Evolutionary conservation across 768 basidiomycete genomes (phyloP).

Genomic region (Leccinum pellstonianum): DNA sequence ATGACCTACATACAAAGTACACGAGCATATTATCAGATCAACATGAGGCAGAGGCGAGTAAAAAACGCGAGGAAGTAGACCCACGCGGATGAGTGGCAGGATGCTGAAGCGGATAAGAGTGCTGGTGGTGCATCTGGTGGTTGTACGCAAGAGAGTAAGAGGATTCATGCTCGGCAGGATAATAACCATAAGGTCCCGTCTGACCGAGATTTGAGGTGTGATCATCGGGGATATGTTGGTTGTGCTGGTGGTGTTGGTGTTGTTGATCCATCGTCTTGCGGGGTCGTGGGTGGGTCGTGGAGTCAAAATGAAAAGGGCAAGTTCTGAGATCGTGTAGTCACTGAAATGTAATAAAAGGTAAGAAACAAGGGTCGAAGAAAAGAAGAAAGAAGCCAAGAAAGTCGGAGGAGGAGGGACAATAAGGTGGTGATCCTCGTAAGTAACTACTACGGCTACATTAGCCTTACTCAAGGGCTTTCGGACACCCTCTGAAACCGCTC

Average conservation of each 20-base stretch:
- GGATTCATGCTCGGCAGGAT: slow-evolving; percentile 53
- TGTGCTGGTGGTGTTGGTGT: slow-evolving; percentile 39
- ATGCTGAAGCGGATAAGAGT: slow-evolving; percentile 58
- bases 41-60: slow-evolving; percentile 51
- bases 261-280: slow-evolving; percentile 44
- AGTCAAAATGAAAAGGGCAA: slow-evolving; percentile 37
- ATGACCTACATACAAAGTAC: slow-evolving; percentile 56
- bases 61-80: slow-evolving; percentile 49
- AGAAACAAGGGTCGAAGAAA: slow-evolving; percentile 36
- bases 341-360: slow-evolving; percentile 32
- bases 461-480: too few species aligned
- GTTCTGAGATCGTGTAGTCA: slow-evolving; percentile 30
- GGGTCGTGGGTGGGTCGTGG: slow-evolving; percentile 35
- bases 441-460: slow-evolving; percentile 15
- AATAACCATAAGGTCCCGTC: slow-evolving; percentile 48
- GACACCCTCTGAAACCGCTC: too few species aligned
- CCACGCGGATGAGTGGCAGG: slow-evolving; percentile 69
- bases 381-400: slow-evolving; percentile 34
- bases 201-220: slow-evolving; percentile 41
- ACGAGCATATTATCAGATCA: slow-evolving; percentile 62
- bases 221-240: slow-evolving; percentile 49
- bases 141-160: slow-evolving; percentile 53
- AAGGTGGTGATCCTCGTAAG: slow-evolving; percentile 27
- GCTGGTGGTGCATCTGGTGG: slow-evolving; percentile 43
- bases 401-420: slow-evolving; percentile 23